A percentile compares a stretch with the other conserved stretches of the same genome.
phyloP scores from a whole-genome alignment of 2,329 filamentous ascomycete species.

The Chaetomium globosum region DNA sequence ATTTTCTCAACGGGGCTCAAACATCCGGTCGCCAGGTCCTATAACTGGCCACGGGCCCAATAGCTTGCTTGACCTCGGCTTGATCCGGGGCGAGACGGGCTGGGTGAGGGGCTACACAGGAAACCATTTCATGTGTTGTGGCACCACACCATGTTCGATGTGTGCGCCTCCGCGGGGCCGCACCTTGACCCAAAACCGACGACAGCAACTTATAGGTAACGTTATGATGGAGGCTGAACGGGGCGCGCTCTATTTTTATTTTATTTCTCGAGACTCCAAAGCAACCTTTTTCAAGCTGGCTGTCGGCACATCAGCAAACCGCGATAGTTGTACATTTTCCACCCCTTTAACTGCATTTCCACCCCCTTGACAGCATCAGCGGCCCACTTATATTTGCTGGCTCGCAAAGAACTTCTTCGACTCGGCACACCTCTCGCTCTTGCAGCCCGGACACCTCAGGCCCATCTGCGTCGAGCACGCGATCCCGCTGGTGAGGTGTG shows the following conservation, averaged over 20 bases:
- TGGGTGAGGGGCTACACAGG: neutral
- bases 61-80: neutral
- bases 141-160: neutral
- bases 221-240: neutral
- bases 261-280: neutral
- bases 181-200: neutral
- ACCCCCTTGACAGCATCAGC: neutral
- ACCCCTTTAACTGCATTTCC: neutral
- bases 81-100: neutral
- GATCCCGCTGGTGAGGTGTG: slow-evolving; percentile 70
- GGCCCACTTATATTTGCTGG: slow-evolving; percentile 32
- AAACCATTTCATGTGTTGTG: neutral
- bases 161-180: neutral
- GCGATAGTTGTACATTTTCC: slow-evolving; percentile 10
- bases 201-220: neutral
- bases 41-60: neutral
- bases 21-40: neutral
- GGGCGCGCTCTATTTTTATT: neutral
- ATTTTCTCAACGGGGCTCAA: slow-evolving; percentile 16
- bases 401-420: slow-evolving; percentile 68
- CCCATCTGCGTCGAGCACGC: slow-evolving; percentile 82
- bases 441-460: slow-evolving; percentile 89
- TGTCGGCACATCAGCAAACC: neutral
- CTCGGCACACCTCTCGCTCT: slow-evolving; percentile 82
- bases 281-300: neutral